phyloP scores from a whole-genome alignment of 1,284 basidiomycete species.

The Malassezia japonica region DNA sequence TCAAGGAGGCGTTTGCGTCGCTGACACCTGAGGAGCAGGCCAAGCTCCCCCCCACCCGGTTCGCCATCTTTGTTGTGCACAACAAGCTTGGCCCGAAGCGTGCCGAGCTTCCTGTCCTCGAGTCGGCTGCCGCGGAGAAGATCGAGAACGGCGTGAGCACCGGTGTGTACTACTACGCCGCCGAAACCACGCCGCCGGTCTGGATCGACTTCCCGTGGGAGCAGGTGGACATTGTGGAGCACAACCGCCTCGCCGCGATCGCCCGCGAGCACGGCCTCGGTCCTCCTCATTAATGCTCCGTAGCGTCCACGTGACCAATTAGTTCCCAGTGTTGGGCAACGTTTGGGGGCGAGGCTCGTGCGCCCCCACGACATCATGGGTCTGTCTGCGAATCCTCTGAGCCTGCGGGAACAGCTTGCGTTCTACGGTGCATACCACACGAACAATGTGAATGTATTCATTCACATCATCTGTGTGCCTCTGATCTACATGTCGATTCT shows the following conservation, averaged over 20 bases:
- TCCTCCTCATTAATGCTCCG: too few relatives aligned
- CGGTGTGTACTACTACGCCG: constrained; percentile 45
- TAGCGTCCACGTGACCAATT: too few relatives aligned
- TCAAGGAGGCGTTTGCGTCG: constrained; percentile 29
- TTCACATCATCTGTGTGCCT: constrained; percentile 38
- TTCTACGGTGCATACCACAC: constrained; percentile 43
- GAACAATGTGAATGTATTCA: constrained; percentile 33
- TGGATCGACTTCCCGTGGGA: constrained; percentile 48
- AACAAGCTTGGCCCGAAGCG: constrained; percentile 43
- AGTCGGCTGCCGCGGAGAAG: constrained; percentile 24
- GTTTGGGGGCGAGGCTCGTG: constrained; percentile 69
- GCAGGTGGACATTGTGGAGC: constrained; percentile 44
- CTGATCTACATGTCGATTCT: constrained; percentile 26
- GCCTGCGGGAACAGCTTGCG: constrained; percentile 30
- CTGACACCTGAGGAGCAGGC: constrained; percentile 31
- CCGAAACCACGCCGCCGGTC: constrained; percentile 38
- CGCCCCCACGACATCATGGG: too few relatives aligned
- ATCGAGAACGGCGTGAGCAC: constrained; percentile 34
- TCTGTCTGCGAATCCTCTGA: constrained; percentile 28
- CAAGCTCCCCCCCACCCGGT: constrained; percentile 38
- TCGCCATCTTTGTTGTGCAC: constrained; percentile 47
- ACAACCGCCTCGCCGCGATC: constrained; percentile 45
- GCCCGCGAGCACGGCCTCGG: constrained; percentile 23
- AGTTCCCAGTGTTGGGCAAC: constrained; percentile 76
- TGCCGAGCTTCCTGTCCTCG: constrained; percentile 37